Conservation (phyloP, 164 flowering plant genomes). For the Nymphaea colorata region DNA sequence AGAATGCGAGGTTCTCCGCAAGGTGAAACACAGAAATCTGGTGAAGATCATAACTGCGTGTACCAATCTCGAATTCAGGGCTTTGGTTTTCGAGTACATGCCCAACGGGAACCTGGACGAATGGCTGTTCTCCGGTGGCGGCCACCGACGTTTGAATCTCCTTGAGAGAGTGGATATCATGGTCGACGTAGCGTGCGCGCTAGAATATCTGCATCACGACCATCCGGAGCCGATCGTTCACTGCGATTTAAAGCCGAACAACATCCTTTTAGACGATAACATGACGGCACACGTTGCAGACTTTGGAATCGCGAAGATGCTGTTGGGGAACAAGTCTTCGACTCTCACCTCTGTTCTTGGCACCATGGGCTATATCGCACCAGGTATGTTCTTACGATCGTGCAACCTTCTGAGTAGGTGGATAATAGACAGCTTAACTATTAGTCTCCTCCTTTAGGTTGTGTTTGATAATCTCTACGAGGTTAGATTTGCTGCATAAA, state of each 20-base stretch:
- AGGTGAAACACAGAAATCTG: not conserved
- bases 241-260: not conserved
- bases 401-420: no score
- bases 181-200: not conserved
- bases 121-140: not conserved
- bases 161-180: not conserved
- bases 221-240: not conserved
- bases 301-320: constrained; percentile 1
- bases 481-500: no score
- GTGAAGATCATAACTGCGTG: not conserved
- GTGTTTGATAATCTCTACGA: no score
- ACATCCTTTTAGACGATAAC: not conserved
- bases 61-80: not conserved
- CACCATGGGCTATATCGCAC: constrained; percentile 25
- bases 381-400: constrained; percentile 9
- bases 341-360: constrained; percentile 11
- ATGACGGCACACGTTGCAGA: constrained; percentile 1
- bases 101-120: not conserved
- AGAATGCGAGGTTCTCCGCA: not conserved
- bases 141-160: not conserved
- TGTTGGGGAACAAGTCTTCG: not conserved
- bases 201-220: not conserved
- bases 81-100: not conserved
- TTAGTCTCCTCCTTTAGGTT: no score
- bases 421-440: no score